Base-by-base conservation (phyloP, 2,329 filamentous ascomycete genomes). In the Trichoderma atrobrunneum region DNA sequence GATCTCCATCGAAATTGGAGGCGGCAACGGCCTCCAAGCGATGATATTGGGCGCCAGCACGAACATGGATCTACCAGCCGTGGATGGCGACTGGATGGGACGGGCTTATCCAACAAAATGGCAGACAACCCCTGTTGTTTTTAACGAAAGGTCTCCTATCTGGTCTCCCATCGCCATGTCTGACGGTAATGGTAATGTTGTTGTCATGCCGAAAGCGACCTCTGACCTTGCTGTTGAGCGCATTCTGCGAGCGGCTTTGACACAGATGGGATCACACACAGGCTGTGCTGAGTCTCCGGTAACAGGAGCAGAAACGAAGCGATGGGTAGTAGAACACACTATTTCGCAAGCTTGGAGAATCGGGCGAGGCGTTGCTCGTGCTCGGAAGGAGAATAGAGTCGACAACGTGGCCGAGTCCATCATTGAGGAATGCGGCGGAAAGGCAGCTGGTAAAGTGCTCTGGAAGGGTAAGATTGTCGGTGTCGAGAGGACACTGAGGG, bases 1-100 rank as follows among this genome's bases (percentile, higher is more conserved):
- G 73, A 88, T 92, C 73, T 85, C 88, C 1, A 78, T 91, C 12
- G 90, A 92, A 76, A 90, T 92, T 69, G 90, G 90, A n/a, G 90
- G 90, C 7, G 86, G 85, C 5, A 92, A 92, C 74, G 89, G 90
- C 0, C 81, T 91, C 10, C 85, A 89, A 74, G 85, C 86, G 10
- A 81, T 91, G 79, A 83, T 89, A 5, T 79, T 90, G 5, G 88
- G 88, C 6, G 86, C 87, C 0, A 86, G 84, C 67, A 81, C 81
- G 1, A 84, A 86, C 73, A 86, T 89, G 78, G 79, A 87, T 70
- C 74, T 87, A 1, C 86, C 86, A 0, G 82, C 82, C 3, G 83
- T 88, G 4, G 87, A 88, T 70, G 87, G 84, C 16, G 87, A 88
- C 77, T 87, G 85, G 85, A 88, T 88, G 87, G 87, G 87, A 0